Percentiles rank a stretch among this genome's conserved stretches.
These are phyloP conservation scores for Ganoderma sp. DNA, from an alignment of 1,284 basidiomycete species.

Conservation along the genomic window DNA sequence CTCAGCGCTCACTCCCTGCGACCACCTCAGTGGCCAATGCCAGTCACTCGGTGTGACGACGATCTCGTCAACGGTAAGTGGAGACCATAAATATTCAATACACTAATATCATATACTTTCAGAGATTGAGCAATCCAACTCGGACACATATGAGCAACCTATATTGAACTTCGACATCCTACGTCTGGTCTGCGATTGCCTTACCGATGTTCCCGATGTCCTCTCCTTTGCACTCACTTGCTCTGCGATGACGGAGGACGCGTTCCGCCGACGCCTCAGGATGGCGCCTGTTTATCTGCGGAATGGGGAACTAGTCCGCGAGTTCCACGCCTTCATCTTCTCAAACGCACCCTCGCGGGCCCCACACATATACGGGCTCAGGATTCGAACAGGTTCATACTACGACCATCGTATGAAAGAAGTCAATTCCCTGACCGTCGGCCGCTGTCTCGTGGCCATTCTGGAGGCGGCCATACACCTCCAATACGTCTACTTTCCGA, in stretches of 20 bases:
- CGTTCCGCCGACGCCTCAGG: not conserved
- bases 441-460: not conserved
- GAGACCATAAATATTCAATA: no score
- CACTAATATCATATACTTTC: no score
- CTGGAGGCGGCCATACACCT: not conserved
- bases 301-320: no score
- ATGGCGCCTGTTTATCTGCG: not conserved
- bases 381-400: not conserved
- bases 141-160: no score
- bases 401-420: no score
- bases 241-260: not conserved
- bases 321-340: not conserved
- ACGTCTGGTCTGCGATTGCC: not conserved
- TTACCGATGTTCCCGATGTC: not conserved
- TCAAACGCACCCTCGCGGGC: not conserved
- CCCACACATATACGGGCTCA: not conserved
- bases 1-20: no score
- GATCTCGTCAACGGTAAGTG: no score
- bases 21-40: no score
- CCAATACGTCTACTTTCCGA: not conserved
- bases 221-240: not conserved
- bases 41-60: no score
- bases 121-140: no score
- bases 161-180: not conserved
- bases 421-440: no score